Evolutionary conservation across 2,329 filamentous ascomycete genomes (phyloP), one percentile per base, ranked within the genome.

Genomic region (Drechslera avenae): DNA sequence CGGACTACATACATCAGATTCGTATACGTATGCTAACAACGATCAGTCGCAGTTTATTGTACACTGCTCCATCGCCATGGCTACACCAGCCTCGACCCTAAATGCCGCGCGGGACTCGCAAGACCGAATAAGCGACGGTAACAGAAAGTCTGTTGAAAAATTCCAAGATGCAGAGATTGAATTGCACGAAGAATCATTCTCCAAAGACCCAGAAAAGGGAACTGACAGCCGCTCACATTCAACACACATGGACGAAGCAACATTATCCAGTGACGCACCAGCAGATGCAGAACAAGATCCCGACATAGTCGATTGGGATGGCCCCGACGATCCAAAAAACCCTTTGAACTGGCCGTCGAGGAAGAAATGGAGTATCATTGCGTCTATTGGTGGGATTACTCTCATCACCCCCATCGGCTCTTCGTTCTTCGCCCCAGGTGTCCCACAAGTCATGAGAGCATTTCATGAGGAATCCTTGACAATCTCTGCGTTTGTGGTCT

Each of bases 391-490:
- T 12, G 51, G 60, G 21, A 60, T 73, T 8, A 75, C 75, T 0
- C 63, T 77, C 33, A 66, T 76, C 46, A 73, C 73, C 49, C 71
- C 73, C 2, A 61, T 75, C 3, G 72, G 64, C 7, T 74, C 71
- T 2, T 71, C 68, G 13, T 73, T 74, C 52, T 75, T 75, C 54
- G 86, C 86, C 0, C 87, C 87, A 0, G 86, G 82, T 10, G 83
- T 89, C 0, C 81, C 83, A 0, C 73, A 83, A 48, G 69, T 75
- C 2, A 67, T 76, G 57, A 45, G 41, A 1, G 55, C 63, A 1
- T 75, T 75, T 39, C 33, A 67, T 30, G 66, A 62, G 12, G 52
- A 58, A 2, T 71, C 67, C 8, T 69, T 64, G 7, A 36, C 69
- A 8, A 62, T 75, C 8, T 66, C 71, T 3, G 41, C 69, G 1